Base-by-base conservation (phyloP, 345 rosid species). In the Gossypium thurberi region DNA sequence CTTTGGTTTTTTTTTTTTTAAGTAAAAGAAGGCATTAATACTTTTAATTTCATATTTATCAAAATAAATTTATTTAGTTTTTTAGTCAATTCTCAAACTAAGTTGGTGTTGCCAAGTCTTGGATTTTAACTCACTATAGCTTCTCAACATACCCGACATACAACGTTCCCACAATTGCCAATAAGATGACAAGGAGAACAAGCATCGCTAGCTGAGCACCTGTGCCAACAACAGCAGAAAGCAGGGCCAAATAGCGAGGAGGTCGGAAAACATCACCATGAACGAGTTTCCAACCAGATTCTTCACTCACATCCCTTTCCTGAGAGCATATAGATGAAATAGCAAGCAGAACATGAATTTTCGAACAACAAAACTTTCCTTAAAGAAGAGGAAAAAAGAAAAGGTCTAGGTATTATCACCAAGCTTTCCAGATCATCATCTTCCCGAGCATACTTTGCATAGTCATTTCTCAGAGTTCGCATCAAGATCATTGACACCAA, bases 281-380 rank as follows among this genome's bases (percentile, higher is more conserved):
- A 60, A 94, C 98, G 77, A 94, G 96, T 80, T 94, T 94, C 97
- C 98, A 94, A 75, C 98, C 98, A 77, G 97, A 88, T 78, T 94
- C 98, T 80, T 94, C 98, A 78, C 90, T 94, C 70, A 91, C 98
- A 84, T 94, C 98, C 72, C 98, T 90, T 86, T 94, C 98, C 98
- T 94, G 83, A 20, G 17, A 48, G 69, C 15, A 53, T 68, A 53
- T 65, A 67, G 40, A 23, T 15, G 12, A 60, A 72, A 74, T 26
- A 18, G 20, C 72, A n/a, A 72, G 65, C 43, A 68, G 13, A 72
- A 61, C 20, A 74, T 48, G 26, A 11, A 58, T 6, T 53, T 53
- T 42, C 69, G 72, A 43, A 72, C 69, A 74, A 66, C 14, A 51
- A 13, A 65, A 25, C 10, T 28, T 28, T 17, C 60, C 43, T 51